Evolutionary conservation across 805 yeast genomes (phyloP), one percentile per base, ranked within the genome.

Genomic region (Cyberlindnera maritima): DNA sequence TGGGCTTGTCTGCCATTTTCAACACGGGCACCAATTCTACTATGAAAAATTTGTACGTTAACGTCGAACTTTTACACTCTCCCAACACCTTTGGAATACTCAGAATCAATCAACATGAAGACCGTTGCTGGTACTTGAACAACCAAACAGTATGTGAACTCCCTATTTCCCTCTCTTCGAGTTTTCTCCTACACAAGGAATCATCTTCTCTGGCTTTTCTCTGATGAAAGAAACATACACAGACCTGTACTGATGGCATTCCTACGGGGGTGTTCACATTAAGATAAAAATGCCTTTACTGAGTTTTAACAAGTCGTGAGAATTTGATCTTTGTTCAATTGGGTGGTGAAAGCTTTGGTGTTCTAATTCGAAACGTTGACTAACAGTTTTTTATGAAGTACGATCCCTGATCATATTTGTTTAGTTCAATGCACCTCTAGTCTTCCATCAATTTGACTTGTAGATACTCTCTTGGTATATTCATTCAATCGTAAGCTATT

Each of bases 171-270:
- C 9, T 12, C 25, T 35, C n/a, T n/a, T 20, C 25, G 25, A 21
- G 25, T 21, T 21, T 21, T 14, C 14, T 23, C 7, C 12, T 21
- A 21, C 29, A 21, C 18, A 38, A 38, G 9, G n/a, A 26, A 11
- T 10, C 12, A 13, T 29, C 13, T 39, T 21, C 17, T 39, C 35
- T 19, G 23, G 15, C 20, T 25, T 32, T 43, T 40, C 48, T 36
- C 58, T 70, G 76, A 72, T 71, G 77, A 74, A 53, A 68, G 50
- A 67, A 64, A 70, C 67, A 64, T 64, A 66, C 79, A 76, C 81
- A 76, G 81, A 76, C 81, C 81, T 76, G 81, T 73, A 73, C 81
- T 72, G 76, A 76, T 53, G 44, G 39, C 44, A 34, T 43, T 26
- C 46, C 47, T 56, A 52, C 49, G 50, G 54, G 48, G 36, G 47